Evolutionary conservation across 1,284 basidiomycete genomes (phyloP).

Genomic region (Ustilago nuda): DNA sequence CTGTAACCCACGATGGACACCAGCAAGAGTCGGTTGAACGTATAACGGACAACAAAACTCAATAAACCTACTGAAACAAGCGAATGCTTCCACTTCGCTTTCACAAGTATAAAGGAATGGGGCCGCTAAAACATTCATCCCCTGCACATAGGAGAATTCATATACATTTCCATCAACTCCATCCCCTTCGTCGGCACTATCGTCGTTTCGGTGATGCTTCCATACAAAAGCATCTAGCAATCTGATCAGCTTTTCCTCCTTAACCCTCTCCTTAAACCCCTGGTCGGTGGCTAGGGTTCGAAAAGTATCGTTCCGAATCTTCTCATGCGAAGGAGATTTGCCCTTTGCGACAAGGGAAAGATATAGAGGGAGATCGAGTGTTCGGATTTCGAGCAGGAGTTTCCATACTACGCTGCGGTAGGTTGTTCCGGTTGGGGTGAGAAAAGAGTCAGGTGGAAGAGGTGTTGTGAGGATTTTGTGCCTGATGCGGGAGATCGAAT

Average conservation of each 20-base stretch:
- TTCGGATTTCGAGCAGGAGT: slow-evolving; percentile 52
- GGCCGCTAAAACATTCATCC: slow-evolving; percentile 97
- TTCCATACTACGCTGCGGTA: slow-evolving; percentile 59
- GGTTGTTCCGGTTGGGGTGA: slow-evolving; percentile 25
- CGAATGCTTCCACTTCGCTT: slow-evolving; percentile 94
- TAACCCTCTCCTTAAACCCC: slow-evolving; percentile 92
- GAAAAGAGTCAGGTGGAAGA: slow-evolving; percentile 28
- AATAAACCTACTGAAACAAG: slow-evolving; percentile 93
- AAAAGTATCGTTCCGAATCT: slow-evolving; percentile 73
- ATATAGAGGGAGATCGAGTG: slow-evolving; percentile 43
- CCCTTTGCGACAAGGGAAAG: slow-evolving; percentile 55
- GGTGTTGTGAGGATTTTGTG: slow-evolving; percentile 43
- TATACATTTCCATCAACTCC: slow-evolving; percentile 27
- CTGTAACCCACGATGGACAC: slow-evolving; percentile 91
- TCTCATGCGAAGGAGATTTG: slow-evolving; percentile 57
- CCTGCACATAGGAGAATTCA: slow-evolving; percentile 93
- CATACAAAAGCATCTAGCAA: slow-evolving; percentile 96
- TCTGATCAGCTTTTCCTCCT: slow-evolving; percentile 95
- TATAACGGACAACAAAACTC: slow-evolving; percentile 92
- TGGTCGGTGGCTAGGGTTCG: slow-evolving; percentile 94
- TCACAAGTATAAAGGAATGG: slow-evolving; percentile 97
- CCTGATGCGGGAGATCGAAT: slow-evolving; percentile 32
- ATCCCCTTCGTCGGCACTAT: slow-evolving; percentile 74
- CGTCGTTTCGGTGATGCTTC: slow-evolving; percentile 75
- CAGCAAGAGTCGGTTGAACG: slow-evolving; percentile 92